Percentiles rank a stretch among this genome's conserved stretches.
Conservation (phyloP, 1,284 basidiomycete genomes). For the Tremellales sp. region DNA sequence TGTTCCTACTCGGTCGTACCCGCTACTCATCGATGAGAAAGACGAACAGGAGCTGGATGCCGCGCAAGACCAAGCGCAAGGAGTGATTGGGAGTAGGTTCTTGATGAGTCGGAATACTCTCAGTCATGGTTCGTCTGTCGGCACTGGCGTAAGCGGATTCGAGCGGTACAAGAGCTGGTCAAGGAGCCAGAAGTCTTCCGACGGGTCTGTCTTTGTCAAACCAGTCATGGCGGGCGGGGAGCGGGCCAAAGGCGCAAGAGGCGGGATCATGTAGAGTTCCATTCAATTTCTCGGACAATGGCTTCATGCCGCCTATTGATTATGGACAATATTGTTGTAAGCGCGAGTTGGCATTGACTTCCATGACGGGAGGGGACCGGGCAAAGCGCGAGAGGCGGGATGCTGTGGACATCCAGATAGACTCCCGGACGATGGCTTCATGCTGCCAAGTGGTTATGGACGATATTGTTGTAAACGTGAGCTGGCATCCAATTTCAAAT, state of each 20-base stretch:
- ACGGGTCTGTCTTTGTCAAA: conserved; percentile 22
- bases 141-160: not conserved
- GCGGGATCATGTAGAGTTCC: conserved; percentile 45
- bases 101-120: conserved; percentile 16
- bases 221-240: conserved; percentile 15
- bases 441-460: too few species aligned
- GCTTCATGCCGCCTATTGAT: too few species aligned
- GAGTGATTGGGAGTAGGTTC: not conserved
- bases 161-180: not conserved
- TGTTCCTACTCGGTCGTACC: not conserved
- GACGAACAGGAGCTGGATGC: not conserved
- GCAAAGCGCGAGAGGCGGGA: too few species aligned
- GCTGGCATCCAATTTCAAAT: too few species aligned
- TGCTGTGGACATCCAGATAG: too few species aligned
- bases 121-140: conserved; percentile 33
- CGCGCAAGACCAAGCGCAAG: too few species aligned
- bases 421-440: too few species aligned
- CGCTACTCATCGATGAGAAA: not conserved
- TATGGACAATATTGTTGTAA: too few species aligned
- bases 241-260: conserved; percentile 40
- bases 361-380: too few species aligned
- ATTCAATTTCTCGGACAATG: too few species aligned
- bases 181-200: not conserved
- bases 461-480: too few species aligned
- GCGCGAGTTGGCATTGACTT: too few species aligned